Evolutionary conservation across 1,139 yeast genomes (phyloP).

Genomic region (Debaryomyces subglobosus): DNA sequence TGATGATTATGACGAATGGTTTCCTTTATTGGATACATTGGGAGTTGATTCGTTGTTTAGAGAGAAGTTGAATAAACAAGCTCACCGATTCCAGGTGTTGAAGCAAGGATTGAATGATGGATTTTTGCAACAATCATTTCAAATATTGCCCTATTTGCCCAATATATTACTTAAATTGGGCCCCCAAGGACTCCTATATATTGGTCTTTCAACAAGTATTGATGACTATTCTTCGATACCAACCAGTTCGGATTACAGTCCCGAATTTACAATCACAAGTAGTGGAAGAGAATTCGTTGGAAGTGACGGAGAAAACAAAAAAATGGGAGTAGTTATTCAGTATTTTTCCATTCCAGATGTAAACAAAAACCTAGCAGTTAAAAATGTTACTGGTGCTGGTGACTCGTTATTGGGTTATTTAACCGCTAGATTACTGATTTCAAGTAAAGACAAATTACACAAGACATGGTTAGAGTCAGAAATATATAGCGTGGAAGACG

Average conservation of each 20-base stretch:
- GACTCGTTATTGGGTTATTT: slow-evolving; percentile 68
- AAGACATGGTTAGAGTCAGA: slow-evolving; percentile 28
- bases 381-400: slow-evolving; percentile 73
- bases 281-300: slow-evolving; percentile 19
- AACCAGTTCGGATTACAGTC: slow-evolving; percentile 36
- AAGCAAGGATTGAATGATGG: slow-evolving; percentile 47
- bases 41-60: slow-evolving; percentile 54
- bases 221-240: slow-evolving; percentile 39
- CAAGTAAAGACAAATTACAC: slow-evolving; percentile 12
- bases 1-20: slow-evolving; percentile 70
- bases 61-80: slow-evolving; percentile 35
- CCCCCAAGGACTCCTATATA: slow-evolving; percentile 57
- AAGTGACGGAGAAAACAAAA: slow-evolving; percentile 23
- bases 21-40: slow-evolving; percentile 67
- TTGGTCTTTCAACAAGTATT: slow-evolving; percentile 37
- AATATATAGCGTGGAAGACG: slow-evolving; percentile 29
- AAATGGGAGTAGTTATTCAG: slow-evolving; percentile 60
- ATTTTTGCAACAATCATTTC: slow-evolving; percentile 67
- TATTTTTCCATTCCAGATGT: slow-evolving; percentile 57
- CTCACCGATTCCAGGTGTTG: slow-evolving; percentile 25
- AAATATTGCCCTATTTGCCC: slow-evolving; percentile 74
- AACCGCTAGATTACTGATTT: slow-evolving; percentile 27
- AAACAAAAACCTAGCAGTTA: slow-evolving; percentile 33
- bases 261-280: slow-evolving; percentile 25
- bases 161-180: slow-evolving; percentile 71